A percentile compares a stretch with the other conserved stretches of the same genome.
Conservation (phyloP, 2,329 filamentous ascomycete genomes). For the Colletotrichum brevisporum region DNA sequence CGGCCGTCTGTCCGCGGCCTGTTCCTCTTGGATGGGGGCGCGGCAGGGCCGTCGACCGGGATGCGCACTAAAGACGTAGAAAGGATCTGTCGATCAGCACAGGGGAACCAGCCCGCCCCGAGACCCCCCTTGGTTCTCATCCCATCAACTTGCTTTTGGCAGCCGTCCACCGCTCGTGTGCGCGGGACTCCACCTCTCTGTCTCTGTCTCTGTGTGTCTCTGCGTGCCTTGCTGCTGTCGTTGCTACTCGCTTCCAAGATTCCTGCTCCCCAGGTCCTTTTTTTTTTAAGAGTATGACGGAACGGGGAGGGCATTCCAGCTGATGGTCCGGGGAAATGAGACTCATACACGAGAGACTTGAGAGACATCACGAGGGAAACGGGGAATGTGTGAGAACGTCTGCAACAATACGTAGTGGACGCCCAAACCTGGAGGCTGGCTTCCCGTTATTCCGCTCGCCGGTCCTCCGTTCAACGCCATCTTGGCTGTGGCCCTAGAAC, state of each 20-base stretch:
- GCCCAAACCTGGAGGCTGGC: too few species aligned
- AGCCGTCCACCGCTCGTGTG: conserved; percentile 10
- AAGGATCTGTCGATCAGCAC: conserved; percentile 42
- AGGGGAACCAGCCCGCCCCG: conserved; percentile 27
- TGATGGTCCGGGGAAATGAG: conserved; percentile 23
- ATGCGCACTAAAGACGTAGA: conserved; percentile 27
- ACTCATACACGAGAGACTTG: conserved; percentile 21
- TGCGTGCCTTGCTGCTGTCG: background rate
- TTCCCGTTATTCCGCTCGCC: conserved; percentile 6
- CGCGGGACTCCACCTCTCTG: conserved; percentile 2
- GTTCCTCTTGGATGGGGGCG: conserved; percentile 11
- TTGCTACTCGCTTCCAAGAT: background rate
- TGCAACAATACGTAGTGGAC: background rate
- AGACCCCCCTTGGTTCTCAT: conserved; percentile 25
- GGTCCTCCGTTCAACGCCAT: conserved; percentile 13
- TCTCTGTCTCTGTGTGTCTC: background rate
- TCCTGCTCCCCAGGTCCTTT: background rate
- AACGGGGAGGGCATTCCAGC: conserved; percentile 3
- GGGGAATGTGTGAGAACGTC: conserved; percentile 16
- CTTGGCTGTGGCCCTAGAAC: conserved; percentile 33
- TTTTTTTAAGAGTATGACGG: conserved; percentile 20
- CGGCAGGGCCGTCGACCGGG: conserved; percentile 25
- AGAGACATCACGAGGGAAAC: conserved; percentile 13
- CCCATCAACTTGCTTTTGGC: conserved; percentile 37
- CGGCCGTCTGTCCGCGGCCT: background rate